Evolutionary conservation across 2,329 filamentous ascomycete genomes (phyloP).

Genomic region (Colletotrichum ledebouriae): DNA sequence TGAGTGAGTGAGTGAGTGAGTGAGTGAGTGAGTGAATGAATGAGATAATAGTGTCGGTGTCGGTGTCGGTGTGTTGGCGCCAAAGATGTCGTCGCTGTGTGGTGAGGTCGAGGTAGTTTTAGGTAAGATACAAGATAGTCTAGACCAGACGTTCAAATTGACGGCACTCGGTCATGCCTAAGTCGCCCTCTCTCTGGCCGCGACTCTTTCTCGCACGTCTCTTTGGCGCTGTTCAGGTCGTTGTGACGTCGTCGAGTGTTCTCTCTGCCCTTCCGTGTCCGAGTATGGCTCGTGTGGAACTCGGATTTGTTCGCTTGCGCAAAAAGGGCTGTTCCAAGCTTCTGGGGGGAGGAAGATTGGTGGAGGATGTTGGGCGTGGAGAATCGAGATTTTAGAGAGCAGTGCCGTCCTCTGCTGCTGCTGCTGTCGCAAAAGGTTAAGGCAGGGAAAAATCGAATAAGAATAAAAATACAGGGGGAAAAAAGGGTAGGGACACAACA

Average conservation of each 20-base stretch:
- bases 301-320: slow-evolving; percentile 20
- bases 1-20: not conserved
- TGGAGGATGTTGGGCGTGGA: slow-evolving; percentile 26
- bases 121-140: not conserved
- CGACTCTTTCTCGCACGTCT: not conserved
- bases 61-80: not conserved
- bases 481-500: not conserved
- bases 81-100: not conserved
- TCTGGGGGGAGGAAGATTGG: not conserved
- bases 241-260: not conserved
- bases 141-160: too few species aligned
- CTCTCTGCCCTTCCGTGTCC: not conserved
- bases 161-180: too few species aligned
- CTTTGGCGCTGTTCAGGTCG: not conserved
- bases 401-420: not conserved
- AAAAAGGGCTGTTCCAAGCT: slow-evolving; percentile 2
- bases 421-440: not conserved
- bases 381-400: slow-evolving; percentile 26
- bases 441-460: not conserved
- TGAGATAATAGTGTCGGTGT: not conserved
- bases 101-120: not conserved
- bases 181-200: too few species aligned
- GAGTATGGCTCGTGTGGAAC: slow-evolving; percentile 22
- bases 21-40: not conserved
- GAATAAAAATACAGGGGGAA: slow-evolving; percentile 2